phyloP scores from a whole-genome alignment of 805 yeast genomes.

The Kregervanrija fluxuum region DNA sequence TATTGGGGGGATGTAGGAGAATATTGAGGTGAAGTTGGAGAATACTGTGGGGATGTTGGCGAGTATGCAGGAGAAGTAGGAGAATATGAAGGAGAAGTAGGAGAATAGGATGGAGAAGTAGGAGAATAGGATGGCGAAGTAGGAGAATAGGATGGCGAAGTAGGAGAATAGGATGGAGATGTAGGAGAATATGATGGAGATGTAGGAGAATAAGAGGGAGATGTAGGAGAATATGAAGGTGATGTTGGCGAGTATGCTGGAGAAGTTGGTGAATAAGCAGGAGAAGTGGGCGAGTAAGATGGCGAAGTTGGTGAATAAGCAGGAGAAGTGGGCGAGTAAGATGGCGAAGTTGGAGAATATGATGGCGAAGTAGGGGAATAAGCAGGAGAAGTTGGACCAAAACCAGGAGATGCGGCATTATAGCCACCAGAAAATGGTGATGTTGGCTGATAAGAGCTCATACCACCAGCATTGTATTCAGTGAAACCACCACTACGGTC shows the following conservation, averaged over 20 bases:
- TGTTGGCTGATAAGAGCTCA: slow-evolving; percentile 37
- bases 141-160: slow-evolving; percentile 54
- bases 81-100: slow-evolving; percentile 62
- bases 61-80: slow-evolving; percentile 78
- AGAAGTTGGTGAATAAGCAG: slow-evolving; percentile 62
- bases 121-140: slow-evolving; percentile 69
- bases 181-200: slow-evolving; percentile 75
- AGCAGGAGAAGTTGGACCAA: slow-evolving; percentile 41
- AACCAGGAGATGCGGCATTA: slow-evolving; percentile 39
- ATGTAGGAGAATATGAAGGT: slow-evolving; percentile 63
- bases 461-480: slow-evolving; percentile 63
- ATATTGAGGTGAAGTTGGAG: slow-evolving; percentile 70
- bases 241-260: slow-evolving; percentile 68
- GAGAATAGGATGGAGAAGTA: slow-evolving; percentile 73
- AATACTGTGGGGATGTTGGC: slow-evolving; percentile 75
- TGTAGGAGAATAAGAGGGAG: slow-evolving; percentile 73
- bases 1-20: slow-evolving; percentile 81
- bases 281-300: slow-evolving; percentile 55
- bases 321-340: slow-evolving; percentile 56
- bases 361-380: slow-evolving; percentile 54
- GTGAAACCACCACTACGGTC: slow-evolving; percentile 79
- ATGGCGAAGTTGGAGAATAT: slow-evolving; percentile 46
- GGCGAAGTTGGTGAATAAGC: slow-evolving; percentile 74
- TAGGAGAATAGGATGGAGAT: slow-evolving; percentile 56
- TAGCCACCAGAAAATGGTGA: slow-evolving; percentile 43